Evolutionary conservation across 352 stramenopile genomes (phyloP).

Genomic region (Globisporangium echinulatum): DNA sequence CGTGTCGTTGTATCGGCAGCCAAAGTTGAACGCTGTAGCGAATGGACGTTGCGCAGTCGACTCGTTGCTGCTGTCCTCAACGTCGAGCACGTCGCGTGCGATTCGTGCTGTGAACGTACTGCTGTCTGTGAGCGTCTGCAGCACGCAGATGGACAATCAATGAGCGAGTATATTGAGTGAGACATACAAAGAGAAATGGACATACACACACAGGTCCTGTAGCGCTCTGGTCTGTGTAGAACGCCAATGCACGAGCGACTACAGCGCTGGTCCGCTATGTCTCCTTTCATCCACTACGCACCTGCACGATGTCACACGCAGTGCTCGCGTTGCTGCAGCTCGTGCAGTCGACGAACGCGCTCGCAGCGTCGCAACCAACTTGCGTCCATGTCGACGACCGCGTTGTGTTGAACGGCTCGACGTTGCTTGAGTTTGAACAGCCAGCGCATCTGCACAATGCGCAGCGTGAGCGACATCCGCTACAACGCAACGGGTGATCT

Average conservation of each 20-base stretch:
- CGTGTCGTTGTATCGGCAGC: conserved; percentile 66
- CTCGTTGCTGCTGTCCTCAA: conserved; percentile 32
- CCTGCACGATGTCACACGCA: conserved; percentile 54
- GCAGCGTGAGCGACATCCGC: too few species aligned
- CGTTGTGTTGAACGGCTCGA: conserved; percentile 43
- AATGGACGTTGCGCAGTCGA: conserved; percentile 12
- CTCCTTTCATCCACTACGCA: conserved; percentile 1
- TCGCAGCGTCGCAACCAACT: conserved; percentile 37
- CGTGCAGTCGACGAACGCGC: conserved; percentile 46
- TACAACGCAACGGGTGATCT: too few species aligned
- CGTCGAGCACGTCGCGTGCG: conserved; percentile 64
- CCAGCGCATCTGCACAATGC: conserved; percentile 7
- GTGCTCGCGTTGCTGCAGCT: conserved; percentile 25
- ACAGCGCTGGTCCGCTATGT: too few species aligned
- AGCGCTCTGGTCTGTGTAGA: too few species aligned
- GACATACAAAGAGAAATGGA: too few species aligned
- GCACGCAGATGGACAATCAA: neutral
- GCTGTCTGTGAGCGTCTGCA: conserved; percentile 68
- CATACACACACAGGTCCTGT: too few species aligned
- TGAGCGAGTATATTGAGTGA: neutral
- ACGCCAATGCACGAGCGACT: too few species aligned
- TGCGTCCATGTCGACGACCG: conserved; percentile 66
- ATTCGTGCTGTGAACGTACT: conserved; percentile 71
- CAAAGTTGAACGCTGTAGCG: conserved; percentile 71
- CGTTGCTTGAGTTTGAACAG: conserved; percentile 55